Evolutionary conservation across 176 grass and related monocot genomes (phyloP), one percentile per base, ranked within the genome.

Genomic region (sorghum (Sorghum bicolor)): DNA sequence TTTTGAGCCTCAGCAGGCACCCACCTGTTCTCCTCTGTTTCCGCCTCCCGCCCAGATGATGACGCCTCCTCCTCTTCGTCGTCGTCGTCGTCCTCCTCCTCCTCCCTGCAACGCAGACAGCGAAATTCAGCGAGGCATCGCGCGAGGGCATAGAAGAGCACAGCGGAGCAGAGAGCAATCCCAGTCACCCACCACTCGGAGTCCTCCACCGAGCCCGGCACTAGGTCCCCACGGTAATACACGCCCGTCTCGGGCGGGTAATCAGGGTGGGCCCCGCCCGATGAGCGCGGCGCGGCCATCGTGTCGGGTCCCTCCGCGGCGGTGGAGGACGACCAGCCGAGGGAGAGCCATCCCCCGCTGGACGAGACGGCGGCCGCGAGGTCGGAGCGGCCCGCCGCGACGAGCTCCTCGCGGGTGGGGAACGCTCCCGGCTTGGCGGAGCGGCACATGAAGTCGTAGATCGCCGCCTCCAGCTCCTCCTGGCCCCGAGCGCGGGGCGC

Each of bases 381-480:
- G 86, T 99, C 96, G 5, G 70, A 68, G 74, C 91, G 78, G 3
- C 93, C 96, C 2, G 93, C 87, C 41, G 86, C 87, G 55, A 96
- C 5, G 77, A 99, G 91, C 85, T 96, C 89, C 58, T 79, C 40
- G 80, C 74, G 82, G 50, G 96, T 96, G 36, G 96, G 96, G 80
- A 99, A 99, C 0, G 83, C 73, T 3, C 78, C 74, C 2, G 96
- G 96, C 70, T 99, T 96, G 68, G 22, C 22, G 43, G 96, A 99
- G 25, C 67, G 43, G 62, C 68, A 67, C 96, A 99, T 99, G 93
- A 99, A 99, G 31, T 96, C 89, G 82, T 82, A 99, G 60, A 99
- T 89, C 91, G 92, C 93, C 78, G 34, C 93, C 89, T 99, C 96
- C 32, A 99, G 69, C 24, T 88, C 77, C 38, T 64, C 44, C 45